phyloP scores from a whole-genome alignment of 768 basidiomycete species.

The Candolleomyces aberdarensis region DNA sequence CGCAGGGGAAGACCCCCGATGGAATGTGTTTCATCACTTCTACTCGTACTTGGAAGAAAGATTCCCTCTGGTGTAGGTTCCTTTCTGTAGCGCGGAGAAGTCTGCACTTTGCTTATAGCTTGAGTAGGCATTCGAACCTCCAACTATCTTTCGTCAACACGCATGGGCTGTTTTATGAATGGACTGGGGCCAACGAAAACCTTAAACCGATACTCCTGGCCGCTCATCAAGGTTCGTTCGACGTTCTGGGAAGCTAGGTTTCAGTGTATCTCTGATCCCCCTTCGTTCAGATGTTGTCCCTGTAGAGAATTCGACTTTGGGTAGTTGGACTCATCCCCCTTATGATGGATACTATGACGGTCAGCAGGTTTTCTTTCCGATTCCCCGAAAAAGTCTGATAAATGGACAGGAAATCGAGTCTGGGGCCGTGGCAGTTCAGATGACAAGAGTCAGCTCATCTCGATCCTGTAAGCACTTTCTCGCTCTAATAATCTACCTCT shows the following conservation, averaged over 20 bases:
- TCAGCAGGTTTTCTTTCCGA: not conserved
- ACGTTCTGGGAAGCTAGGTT: constrained; percentile 9
- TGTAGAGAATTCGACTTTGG: constrained; percentile 20
- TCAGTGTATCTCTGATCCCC: not conserved
- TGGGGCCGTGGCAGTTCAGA: constrained; percentile 28
- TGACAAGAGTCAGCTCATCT: constrained; percentile 30
- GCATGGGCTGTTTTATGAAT: constrained; percentile 3
- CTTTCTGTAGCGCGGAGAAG: not conserved
- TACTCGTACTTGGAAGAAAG: constrained; percentile 22
- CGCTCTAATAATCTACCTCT: not conserved
- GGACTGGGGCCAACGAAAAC: constrained; percentile 12
- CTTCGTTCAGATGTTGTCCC: constrained; percentile 2
- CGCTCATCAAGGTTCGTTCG: constrained; percentile 28
- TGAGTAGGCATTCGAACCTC: constrained; percentile 16
- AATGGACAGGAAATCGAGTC: constrained; percentile 24
- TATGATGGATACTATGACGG: constrained; percentile 21
- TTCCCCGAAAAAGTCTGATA: not conserved
- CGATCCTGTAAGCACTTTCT: constrained; percentile 17
- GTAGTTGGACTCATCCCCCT: constrained; percentile 27
- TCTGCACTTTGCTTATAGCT: not conserved
- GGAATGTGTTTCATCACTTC: constrained; percentile 24
- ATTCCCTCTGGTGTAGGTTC: constrained; percentile 25
- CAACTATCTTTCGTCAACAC: constrained; percentile 11
- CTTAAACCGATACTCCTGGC: constrained; percentile 27
- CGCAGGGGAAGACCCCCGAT: constrained; percentile 21